These are phyloP conservation scores for Saturnispora bothae DNA, from an alignment of 805 yeast genomes.

Conservation along the genomic window DNA sequence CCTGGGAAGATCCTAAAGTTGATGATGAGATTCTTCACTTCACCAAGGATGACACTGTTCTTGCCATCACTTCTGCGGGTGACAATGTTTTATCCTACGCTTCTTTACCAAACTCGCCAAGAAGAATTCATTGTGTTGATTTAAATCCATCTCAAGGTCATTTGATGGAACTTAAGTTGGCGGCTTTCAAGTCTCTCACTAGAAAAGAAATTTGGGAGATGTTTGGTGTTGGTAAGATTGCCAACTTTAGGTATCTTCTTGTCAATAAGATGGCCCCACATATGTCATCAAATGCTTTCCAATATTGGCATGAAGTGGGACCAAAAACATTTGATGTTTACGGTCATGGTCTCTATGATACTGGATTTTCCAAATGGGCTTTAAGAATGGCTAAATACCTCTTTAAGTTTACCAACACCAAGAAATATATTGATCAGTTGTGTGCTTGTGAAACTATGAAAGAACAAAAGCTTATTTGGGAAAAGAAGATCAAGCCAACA, in stretches of 20 bases:
- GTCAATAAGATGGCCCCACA: slow-evolving; percentile 51
- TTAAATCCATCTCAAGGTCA: slow-evolving; percentile 78
- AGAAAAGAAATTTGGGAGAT: slow-evolving; percentile 59
- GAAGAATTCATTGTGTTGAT: slow-evolving; percentile 74
- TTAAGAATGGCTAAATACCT: slow-evolving; percentile 53
- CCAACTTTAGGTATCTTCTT: slow-evolving; percentile 41
- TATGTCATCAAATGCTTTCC: slow-evolving; percentile 71
- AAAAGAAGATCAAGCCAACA: slow-evolving; percentile 50
- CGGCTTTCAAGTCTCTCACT: slow-evolving; percentile 48
- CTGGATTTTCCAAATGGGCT: slow-evolving; percentile 86
- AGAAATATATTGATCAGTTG: slow-evolving; percentile 40
- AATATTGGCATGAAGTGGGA: slow-evolving; percentile 67
- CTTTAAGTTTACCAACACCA: slow-evolving; percentile 46
- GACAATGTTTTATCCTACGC: slow-evolving; percentile 74
- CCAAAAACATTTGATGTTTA: slow-evolving; percentile 40
- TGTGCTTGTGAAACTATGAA: slow-evolving; percentile 47
- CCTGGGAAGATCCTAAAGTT: slow-evolving; percentile 87
- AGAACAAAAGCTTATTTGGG: slow-evolving; percentile 61
- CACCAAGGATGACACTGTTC: slow-evolving; percentile 54
- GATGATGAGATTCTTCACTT: slow-evolving; percentile 59
- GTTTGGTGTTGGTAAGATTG: slow-evolving; percentile 66
- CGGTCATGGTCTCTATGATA: slow-evolving; percentile 62
- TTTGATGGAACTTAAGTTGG: slow-evolving; percentile 66
- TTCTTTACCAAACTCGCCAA: slow-evolving; percentile 59
- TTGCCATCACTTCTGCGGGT: slow-evolving; percentile 82